These are phyloP conservation scores for Hibiscus syriacus DNA, from an alignment of 345 rosid species.

Conservation along the genomic window DNA sequence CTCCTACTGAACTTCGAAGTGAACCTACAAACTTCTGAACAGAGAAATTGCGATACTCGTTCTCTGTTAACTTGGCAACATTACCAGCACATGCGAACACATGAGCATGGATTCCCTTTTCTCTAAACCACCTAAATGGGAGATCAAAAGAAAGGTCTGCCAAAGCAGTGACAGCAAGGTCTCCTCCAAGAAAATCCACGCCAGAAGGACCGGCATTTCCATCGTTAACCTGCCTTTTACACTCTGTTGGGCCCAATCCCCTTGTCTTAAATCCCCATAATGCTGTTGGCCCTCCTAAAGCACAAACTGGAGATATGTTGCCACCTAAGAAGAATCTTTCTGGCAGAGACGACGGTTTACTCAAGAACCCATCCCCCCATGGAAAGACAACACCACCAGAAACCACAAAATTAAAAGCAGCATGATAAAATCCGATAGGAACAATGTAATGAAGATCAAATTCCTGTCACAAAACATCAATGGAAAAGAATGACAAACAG, in stretches of 20 bases:
- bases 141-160: constrained; percentile 87
- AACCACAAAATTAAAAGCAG: constrained; percentile 76
- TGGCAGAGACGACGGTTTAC: constrained; percentile 51
- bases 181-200: constrained; percentile 86
- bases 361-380: constrained; percentile 61
- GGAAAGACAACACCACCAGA: constrained; percentile 71
- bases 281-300: constrained; percentile 74
- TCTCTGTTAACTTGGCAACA: constrained; percentile 59
- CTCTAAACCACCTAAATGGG: constrained; percentile 23
- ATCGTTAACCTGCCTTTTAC: constrained; percentile 41
- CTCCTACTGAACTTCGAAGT: constrained; percentile 70
- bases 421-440: constrained; percentile 63
- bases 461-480: constrained; percentile 40
- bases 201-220: constrained; percentile 38
- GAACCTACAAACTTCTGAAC: constrained; percentile 49
- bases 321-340: constrained; percentile 96
- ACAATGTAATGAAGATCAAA: constrained; percentile 76
- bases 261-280: constrained; percentile 76
- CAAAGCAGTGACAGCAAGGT: constrained; percentile 74
- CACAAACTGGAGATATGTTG: constrained; percentile 68
- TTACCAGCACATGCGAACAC: constrained; percentile 86
- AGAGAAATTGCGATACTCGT: constrained; percentile 52
- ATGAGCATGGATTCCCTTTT: constrained; percentile 89
- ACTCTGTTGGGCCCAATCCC: constrained; percentile 82
- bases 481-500: not conserved